Evolutionary conservation across 164 flowering plant genomes (phyloP).

Genomic region (Vitis rotundifolia): DNA sequence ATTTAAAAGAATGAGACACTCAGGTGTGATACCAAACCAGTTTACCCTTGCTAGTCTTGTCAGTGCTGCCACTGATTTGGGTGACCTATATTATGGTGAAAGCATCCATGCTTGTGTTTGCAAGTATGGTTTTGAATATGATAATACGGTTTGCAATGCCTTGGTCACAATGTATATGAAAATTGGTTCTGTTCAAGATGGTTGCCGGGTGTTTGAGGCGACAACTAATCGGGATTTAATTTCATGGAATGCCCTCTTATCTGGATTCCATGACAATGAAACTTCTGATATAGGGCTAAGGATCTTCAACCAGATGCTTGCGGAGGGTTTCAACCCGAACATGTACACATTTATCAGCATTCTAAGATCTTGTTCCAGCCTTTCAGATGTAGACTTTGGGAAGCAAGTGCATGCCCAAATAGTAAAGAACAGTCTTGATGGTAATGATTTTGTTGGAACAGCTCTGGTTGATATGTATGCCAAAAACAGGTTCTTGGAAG

Average conservation of each 20-base stretch:
- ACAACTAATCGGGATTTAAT: constrained; percentile 33
- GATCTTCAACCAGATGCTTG: constrained; percentile 41
- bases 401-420: constrained; percentile 40
- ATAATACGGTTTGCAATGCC: constrained; percentile 41
- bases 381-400: constrained; percentile 20
- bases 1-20: constrained; percentile 30
- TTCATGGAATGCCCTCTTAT: constrained; percentile 57
- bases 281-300: constrained; percentile 27
- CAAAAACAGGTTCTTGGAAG: constrained; percentile 32
- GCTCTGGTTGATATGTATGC: constrained; percentile 46
- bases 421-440: constrained; percentile 25
- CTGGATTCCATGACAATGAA: constrained; percentile 44
- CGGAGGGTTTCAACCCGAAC: constrained; percentile 44
- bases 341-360: constrained; percentile 40
- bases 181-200: constrained; percentile 35
- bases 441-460: constrained; percentile 36
- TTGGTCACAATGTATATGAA: constrained; percentile 54
- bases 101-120: constrained; percentile 45
- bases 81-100: constrained; percentile 28
- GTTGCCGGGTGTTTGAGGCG: constrained; percentile 36
- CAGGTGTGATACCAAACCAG: constrained; percentile 41
- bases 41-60: constrained; percentile 50
- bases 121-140: constrained; percentile 36
- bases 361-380: constrained; percentile 34
- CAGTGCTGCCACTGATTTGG: constrained; percentile 37